Base-by-base conservation (phyloP, 768 basidiomycete species). In the Lactarius akahatsu region DNA sequence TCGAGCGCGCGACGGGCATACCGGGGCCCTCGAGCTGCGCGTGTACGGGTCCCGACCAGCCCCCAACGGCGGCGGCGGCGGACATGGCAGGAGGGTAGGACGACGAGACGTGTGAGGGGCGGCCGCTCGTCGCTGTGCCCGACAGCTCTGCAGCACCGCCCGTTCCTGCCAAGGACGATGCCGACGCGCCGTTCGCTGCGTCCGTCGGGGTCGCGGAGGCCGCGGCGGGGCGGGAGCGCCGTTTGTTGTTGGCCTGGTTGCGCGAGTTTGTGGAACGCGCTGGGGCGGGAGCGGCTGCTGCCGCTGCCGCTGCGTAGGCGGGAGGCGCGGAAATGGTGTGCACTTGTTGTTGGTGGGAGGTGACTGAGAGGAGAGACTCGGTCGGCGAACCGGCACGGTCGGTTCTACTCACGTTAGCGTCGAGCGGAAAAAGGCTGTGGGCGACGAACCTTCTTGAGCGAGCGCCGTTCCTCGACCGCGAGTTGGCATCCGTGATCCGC, bases 1-100 rank as follows among this genome's bases (percentile, higher is more conserved):
- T 61, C 54, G 76, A 81, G 52, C 88, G 79, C 50, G 83, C 80
- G 7, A 89, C 83, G 15, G 90, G 89, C 86, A 92, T 88, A 0
- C 90, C 90, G 11, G 90, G 90, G 3, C 90, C 90, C 71, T 90
- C 89, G 34, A 91, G 79, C 66, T 85, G 85, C 30, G 83, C 79
- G 38, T 76, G 84, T 6, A 83, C 67, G 69, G 76, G 60, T 70
- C 76, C 63, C 43, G 61, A 75, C 79, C 18, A 75, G 71, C 65
- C 43, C 38, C 61, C 76, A 76, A 69, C 80, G 79, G 61, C 76
- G 76, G 68, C 80, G 78, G 50, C 76, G 45, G 38, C 38, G 11
- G 40, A 78, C 77, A 67, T 76, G n/a, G 56, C 11, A 18, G 61
- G 38, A 6, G 18, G 28, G 10, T 66, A 66, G 4, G 65, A 40